Conservation (phyloP, 176 grass and related monocot genomes). For the Zizania latifolia region DNA sequence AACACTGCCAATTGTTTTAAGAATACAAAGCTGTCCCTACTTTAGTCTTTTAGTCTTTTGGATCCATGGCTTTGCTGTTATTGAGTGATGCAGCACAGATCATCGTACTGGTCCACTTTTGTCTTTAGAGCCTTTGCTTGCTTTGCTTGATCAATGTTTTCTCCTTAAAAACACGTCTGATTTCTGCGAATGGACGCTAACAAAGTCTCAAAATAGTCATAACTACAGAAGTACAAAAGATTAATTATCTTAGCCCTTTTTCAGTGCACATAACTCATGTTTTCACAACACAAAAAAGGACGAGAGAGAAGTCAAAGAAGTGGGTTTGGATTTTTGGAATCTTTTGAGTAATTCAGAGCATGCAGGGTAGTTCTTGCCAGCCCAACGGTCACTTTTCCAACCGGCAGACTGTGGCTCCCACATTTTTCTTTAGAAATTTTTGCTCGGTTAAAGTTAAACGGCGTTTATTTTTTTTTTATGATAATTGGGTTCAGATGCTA, state of each 20-base stretch:
- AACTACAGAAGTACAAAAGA: not conserved
- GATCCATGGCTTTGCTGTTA: not conserved
- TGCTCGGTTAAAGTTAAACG: no score
- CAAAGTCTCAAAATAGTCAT: no score
- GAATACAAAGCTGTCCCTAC: no score
- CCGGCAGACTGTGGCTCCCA: not conserved
- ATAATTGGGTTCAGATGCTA: no score
- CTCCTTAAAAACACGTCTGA: not conserved
- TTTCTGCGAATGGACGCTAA: not conserved
- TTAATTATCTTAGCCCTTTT: not conserved
- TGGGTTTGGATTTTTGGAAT: not conserved
- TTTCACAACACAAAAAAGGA: not conserved
- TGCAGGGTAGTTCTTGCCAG: constrained; percentile 18
- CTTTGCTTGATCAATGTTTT: not conserved
- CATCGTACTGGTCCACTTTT: not conserved
- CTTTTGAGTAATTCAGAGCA: no score
- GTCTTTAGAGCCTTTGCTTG: not conserved
- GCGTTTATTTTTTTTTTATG: no score
- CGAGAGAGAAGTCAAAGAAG: constrained; percentile 10
- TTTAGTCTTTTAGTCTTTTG: not conserved
- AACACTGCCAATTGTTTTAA: no score
- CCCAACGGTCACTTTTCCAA: constrained; percentile 35
- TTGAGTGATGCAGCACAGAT: not conserved
- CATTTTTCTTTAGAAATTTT: no score
- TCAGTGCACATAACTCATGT: constrained; percentile 9